Percentiles rank a stretch among this genome's conserved stretches.
Evolutionary conservation across 108 stramenopile species (phyloP).

Genomic region (Cyclostephanos invisitatus): DNA sequence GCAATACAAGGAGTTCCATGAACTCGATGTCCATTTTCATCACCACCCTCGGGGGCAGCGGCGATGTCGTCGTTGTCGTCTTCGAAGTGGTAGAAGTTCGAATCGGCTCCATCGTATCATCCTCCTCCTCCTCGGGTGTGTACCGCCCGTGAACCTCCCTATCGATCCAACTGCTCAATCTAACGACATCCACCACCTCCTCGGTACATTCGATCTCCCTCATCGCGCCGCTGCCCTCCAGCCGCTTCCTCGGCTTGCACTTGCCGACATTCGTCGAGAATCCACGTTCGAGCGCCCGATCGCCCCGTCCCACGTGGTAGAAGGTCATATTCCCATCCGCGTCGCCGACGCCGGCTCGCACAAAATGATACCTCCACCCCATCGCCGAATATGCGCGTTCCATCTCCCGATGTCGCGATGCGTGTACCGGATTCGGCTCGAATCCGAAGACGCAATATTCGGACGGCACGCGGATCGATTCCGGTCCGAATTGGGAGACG

Average conservation of each 20-base stretch:
- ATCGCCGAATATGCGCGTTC: slow-evolving; percentile 18
- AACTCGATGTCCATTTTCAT: slow-evolving; percentile 53
- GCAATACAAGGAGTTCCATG: slow-evolving; percentile 37
- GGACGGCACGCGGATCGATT: slow-evolving; percentile 4
- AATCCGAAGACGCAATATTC: slow-evolving; percentile 44
- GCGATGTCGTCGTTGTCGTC: not conserved
- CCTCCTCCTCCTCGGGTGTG: slow-evolving; percentile 1
- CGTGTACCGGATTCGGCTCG: slow-evolving; percentile 39
- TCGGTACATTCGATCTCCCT: not conserved
- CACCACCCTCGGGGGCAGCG: slow-evolving; percentile 19
- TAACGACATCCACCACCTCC: slow-evolving; percentile 18
- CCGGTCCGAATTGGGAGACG: slow-evolving; percentile 18
- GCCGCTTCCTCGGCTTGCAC: slow-evolving; percentile 6
- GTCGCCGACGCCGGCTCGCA: slow-evolving; percentile 33
- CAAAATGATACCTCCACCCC: slow-evolving; percentile 35
- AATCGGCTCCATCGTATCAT: not conserved
- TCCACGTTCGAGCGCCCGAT: slow-evolving; percentile 22
- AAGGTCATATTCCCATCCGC: slow-evolving; percentile 26
- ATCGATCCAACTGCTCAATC: slow-evolving; percentile 38
- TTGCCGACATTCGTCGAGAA: slow-evolving; percentile 14
- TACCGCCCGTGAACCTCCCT: slow-evolving; percentile 26
- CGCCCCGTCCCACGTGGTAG: slow-evolving; percentile 28
- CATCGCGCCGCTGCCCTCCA: not conserved
- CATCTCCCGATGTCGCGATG: slow-evolving; percentile 7
- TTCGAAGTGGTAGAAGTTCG: not conserved